Base-by-base conservation (phyloP, 768 basidiomycete species). In the Bullera alba region DNA sequence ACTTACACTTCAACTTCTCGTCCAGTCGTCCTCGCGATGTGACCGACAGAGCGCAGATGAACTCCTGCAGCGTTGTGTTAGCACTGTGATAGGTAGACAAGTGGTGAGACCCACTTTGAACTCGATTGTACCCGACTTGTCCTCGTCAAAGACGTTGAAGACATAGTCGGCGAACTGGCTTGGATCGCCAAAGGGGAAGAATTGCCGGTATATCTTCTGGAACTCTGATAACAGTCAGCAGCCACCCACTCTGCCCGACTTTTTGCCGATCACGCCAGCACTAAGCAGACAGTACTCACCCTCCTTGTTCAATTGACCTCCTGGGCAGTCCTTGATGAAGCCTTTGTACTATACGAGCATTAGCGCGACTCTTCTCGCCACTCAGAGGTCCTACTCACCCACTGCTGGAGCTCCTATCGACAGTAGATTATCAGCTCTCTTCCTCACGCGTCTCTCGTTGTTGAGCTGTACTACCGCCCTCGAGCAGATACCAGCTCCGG, bases 151-250 rank as follows among this genome's bases (percentile, higher is more conserved):
- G 0, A 74, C 92, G 67, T 95, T 91, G 79, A 99, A 99, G 66
- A 99, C 93, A 64, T 93, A 92, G 74, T 96, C 87, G 32, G 95
- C 91, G 68, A 99, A 99, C 71, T 93, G 86, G 52, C 78, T 82
- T 6, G 95, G 93, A 73, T 99, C 93, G 56, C 95, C 95, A 67
- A 99, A 99, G 22, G 95, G 95, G 79, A 99, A 99, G 85, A 99
- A 99, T 74, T 97, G 95, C 71, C 91, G 90, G 80, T 97, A 99
- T 78, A 99, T 99, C 73, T 85, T 84, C 66, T 85, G 80, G 76
- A 99, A 99, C 72, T 92, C 92, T 63, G 53, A n/a, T 17, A 12
- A 5, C 30, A 30, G 50, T 48, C 25, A 48, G 42, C 35, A 29
- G 5, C 14, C 19, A 16, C 6, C 5, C 26, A 34, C n/a, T 17